Base-by-base conservation (phyloP, 2,329 filamentous ascomycete species). In the Trichoderma atrobrunneum region DNA sequence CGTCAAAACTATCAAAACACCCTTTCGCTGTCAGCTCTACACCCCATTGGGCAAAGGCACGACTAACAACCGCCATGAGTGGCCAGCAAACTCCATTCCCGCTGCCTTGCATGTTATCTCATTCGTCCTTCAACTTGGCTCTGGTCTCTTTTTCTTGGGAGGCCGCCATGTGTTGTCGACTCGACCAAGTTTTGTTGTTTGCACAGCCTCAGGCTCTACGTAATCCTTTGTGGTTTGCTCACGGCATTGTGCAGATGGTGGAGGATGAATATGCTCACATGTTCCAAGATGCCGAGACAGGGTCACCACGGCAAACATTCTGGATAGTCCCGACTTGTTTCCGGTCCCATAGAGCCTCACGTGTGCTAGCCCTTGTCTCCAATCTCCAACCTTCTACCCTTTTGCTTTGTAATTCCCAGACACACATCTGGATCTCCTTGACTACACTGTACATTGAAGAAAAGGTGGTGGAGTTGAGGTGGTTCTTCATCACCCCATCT, bases 131-230 rank as follows among this genome's bases (percentile, higher is more conserved):
- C 34, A 30, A 56, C 54, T 56, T 51, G 36, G 24, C 34, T 26
- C 14, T n/a, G 51, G 30, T 7, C 43, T 21, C n/a, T 21, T 51
- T 32, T 36, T n/a, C 21, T 14, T 43, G n/a, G 34, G 36, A 32
- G 36, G 66, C 63, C 43, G 43, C 56, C 64, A 30, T 67, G 64
- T 43, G 32, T 51, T 43, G 32, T 51, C 43, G 26, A 8, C 21
- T 48, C 14, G 11, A 57, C 24, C 18, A 69, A 34, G n/a, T 66
- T 32, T 43, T n/a, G n/a, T n/a, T 51, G 63, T 32, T 34, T 67
- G 70, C 74, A 75, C 74, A 75, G 74, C 74, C 74, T 74, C 74
- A 56, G 21, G 24, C 54, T 61, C 69, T 43, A 56, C 69, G 68
- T 61, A 62, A 73, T 71, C 39, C 8, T 21, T 12, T 21, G 28